Evolutionary conservation across 176 grass and related monocot species (phyloP).

Genomic region (Guadua angustifolia): DNA sequence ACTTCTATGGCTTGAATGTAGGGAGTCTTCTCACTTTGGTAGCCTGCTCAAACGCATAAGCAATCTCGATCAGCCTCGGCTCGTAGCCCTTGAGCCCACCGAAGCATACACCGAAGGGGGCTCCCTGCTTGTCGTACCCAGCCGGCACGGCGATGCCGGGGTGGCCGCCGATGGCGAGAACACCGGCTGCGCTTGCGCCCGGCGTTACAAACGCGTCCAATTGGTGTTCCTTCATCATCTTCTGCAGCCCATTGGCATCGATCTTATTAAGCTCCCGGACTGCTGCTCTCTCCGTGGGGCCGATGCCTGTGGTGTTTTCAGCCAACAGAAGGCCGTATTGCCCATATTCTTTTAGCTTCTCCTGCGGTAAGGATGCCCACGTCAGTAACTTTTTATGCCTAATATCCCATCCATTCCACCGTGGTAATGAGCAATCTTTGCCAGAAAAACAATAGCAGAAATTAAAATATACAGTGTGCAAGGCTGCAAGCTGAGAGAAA

Average conservation of each 20-base stretch:
- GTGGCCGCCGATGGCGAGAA: constrained; percentile 52
- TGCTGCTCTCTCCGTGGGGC: neutral
- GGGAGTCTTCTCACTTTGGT: constrained; percentile 53
- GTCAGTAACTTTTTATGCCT: neutral
- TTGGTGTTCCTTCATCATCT: constrained; percentile 35
- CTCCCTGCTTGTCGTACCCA: constrained; percentile 42
- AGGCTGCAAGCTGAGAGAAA: no score
- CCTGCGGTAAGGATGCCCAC: constrained; percentile 16
- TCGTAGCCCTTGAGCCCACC: constrained; percentile 60
- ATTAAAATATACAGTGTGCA: no score
- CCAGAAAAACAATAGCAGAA: no score
- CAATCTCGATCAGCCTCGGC: constrained; percentile 62
- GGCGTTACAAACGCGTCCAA: constrained; percentile 56
- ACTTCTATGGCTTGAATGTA: neutral
- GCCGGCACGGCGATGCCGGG: constrained; percentile 57
- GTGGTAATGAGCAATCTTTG: no score
- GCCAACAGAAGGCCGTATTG: constrained; percentile 39
- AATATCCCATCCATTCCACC: no score
- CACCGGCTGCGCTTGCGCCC: neutral
- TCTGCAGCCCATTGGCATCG: constrained; percentile 37
- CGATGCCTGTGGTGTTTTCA: constrained; percentile 52
- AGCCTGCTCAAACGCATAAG: constrained; percentile 63
- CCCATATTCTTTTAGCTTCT: constrained; percentile 49
- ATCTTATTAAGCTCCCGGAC: constrained; percentile 36
- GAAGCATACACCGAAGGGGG: constrained; percentile 56